A percentile compares a stretch with the other conserved stretches of the same genome.
Evolutionary conservation across 345 rosid genomes (phyloP).

Genomic region (Diplotaxis tenuifolia): DNA sequence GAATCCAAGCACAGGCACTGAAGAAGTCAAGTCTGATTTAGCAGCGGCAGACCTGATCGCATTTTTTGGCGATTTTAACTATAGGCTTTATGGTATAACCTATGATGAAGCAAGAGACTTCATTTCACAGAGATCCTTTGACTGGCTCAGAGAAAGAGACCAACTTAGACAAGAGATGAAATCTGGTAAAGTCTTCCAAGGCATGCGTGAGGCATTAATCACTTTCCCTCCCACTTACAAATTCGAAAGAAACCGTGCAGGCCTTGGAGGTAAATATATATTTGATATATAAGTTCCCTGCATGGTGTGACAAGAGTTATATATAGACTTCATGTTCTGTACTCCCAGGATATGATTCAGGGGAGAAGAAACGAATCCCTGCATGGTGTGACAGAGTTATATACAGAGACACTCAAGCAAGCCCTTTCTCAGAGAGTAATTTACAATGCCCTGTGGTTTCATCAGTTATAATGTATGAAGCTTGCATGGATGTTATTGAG

Average conservation of each 20-base stretch:
- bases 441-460: slow-evolving; percentile 84
- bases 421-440: slow-evolving; percentile 57
- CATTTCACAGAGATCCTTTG: slow-evolving; percentile 90
- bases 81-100: slow-evolving; percentile 86
- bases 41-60: slow-evolving; percentile 92
- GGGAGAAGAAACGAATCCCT: slow-evolving; percentile 98
- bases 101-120: slow-evolving; percentile 98
- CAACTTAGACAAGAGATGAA: slow-evolving; percentile 95
- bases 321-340: neutral
- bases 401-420: slow-evolving; percentile 73
- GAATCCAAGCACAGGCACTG: slow-evolving; percentile 39
- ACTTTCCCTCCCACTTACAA: slow-evolving; percentile 96
- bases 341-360: slow-evolving; percentile 86
- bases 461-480: slow-evolving; percentile 74
- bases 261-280: slow-evolving; percentile 61
- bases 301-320: neutral
- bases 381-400: slow-evolving; percentile 99
- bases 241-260: slow-evolving; percentile 69
- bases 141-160: slow-evolving; percentile 95
- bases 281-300: too few species aligned
- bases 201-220: slow-evolving; percentile 92
- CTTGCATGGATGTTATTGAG: slow-evolving; percentile 92
- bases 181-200: slow-evolving; percentile 87
- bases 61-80: slow-evolving; percentile 90
- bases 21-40: slow-evolving; percentile 72